phyloP scores from a whole-genome alignment of 495 filamentous ascomycete genomes.

The Stereocaulon alpinum region DNA sequence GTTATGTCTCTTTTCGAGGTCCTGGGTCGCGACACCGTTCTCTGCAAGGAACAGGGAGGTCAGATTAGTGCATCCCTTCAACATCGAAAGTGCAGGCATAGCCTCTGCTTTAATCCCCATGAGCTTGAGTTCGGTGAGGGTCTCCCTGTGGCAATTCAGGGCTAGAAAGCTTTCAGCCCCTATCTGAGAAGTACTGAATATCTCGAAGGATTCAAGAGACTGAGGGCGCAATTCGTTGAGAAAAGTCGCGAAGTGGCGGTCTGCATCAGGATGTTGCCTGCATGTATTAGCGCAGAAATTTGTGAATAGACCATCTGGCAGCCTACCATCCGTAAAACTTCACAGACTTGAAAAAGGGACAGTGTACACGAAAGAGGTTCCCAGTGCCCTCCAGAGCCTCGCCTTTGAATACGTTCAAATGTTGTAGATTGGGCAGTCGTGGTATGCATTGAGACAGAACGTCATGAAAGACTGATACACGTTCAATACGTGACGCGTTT shows the following conservation, averaged over 20 bases:
- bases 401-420: conserved; percentile 48
- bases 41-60: conserved; percentile 44
- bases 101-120: conserved; percentile 37
- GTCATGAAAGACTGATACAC: conserved; percentile 12
- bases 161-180: conserved; percentile 46
- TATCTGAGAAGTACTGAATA: conserved; percentile 42
- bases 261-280: conserved; percentile 29
- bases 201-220: conserved; percentile 48
- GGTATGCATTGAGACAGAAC: conserved; percentile 37
- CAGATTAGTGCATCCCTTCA: conserved; percentile 44
- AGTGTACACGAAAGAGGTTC: conserved; percentile 44
- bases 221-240: conserved; percentile 46
- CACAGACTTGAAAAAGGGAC: conserved; percentile 50
- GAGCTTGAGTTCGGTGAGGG: conserved; percentile 47
- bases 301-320: not conserved
- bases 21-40: conserved; percentile 23
- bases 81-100: conserved; percentile 36
- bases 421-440: conserved; percentile 34
- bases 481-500: conserved; percentile 25
- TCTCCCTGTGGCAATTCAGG: conserved; percentile 45
- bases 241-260: conserved; percentile 47
- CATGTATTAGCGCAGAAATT: conserved; percentile 11
- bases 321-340: conserved; percentile 44
- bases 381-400: conserved; percentile 43
- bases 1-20: conserved; percentile 36